Base-by-base conservation (phyloP, 768 basidiomycete species). In the Boletales sp. region DNA sequence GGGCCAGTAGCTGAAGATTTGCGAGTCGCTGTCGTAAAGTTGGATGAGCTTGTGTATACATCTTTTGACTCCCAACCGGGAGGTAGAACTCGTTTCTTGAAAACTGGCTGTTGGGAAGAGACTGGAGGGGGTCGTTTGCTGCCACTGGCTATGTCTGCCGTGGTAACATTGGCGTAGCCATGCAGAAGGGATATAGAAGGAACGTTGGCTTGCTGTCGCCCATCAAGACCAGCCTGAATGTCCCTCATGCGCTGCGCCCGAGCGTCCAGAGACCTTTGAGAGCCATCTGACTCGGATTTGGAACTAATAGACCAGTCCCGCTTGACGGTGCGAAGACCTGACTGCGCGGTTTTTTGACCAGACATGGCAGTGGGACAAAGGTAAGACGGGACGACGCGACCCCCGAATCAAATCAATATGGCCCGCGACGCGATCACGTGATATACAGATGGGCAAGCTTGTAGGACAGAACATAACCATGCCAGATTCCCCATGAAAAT, bases 271-370 rank as follows among this genome's bases (percentile, higher is more conserved):
- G 52, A 54, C 31, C 58, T 65, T 40, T 68, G 57, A 5, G 51
- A 50, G 1, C 51, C 37, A 4, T 56, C 50, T 29, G 62, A 57
- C 24, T 56, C 48, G 4, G 56, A 58, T 44, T 73, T 73, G 3
- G 76, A 75, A 40, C 71, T 72, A 13, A 62, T 61, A 1, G 84
- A 86, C 63, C 80, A 90, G 64, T 89, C 81, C 50, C 88, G 78
- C 54, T 74, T 74, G 40, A 88, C 53, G 1, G 75, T 74, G 32
- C 78, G 69, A 19, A 90, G 75, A 1, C 87, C 87, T 1, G 87
- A 89, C 56, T 72, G 72, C 14, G 71, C 52, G 18, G 44, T 50
- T 49, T 71, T 74, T 24, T 67, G 55, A 56, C 68, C 68, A 35
- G 55, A 56, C 67, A 69, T 69, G 5, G 32, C 3, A 27, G 5